A percentile compares a stretch with the other conserved stretches of the same genome.
These are phyloP conservation scores for Lactarius tabidus DNA, from an alignment of 768 basidiomycete species.

Conservation along the genomic window DNA sequence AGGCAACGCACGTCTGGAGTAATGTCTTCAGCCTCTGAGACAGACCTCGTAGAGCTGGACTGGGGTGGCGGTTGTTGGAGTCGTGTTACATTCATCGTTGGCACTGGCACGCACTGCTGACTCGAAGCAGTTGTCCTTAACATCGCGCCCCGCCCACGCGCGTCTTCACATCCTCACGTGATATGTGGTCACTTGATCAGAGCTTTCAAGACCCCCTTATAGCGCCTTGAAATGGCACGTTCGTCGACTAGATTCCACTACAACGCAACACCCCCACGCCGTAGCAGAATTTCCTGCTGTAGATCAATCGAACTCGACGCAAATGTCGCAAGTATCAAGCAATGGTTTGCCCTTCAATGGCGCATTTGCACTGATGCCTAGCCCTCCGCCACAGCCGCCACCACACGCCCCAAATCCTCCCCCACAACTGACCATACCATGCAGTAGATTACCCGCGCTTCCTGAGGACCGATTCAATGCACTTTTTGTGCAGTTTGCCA, in stretches of 20 bases:
- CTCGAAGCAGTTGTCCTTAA: no score
- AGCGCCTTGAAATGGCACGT: slow-evolving; percentile 9
- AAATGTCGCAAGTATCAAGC: background rate
- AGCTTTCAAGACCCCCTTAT: background rate
- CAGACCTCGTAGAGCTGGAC: slow-evolving; percentile 10
- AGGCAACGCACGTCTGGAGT: slow-evolving; percentile 23
- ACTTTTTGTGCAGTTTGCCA: no score
- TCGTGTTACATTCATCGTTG: slow-evolving; percentile 23
- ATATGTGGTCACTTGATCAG: no score
- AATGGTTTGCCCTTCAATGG: no score
- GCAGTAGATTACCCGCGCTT: no score
- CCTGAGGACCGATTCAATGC: no score
- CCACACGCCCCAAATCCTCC: background rate
- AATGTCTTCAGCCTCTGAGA: slow-evolving; percentile 19
- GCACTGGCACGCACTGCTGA: background rate
- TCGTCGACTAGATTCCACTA: slow-evolving; percentile 1
- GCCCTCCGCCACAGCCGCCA: slow-evolving; percentile 7
- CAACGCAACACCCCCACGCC: slow-evolving; percentile 13
- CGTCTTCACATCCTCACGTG: no score
- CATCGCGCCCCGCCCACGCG: no score
- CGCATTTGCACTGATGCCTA: no score
- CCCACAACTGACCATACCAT: no score
- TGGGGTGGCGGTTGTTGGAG: slow-evolving; percentile 22
- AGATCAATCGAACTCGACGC: slow-evolving; percentile 8
- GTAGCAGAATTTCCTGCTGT: slow-evolving; percentile 12